Evolutionary conservation across 2,329 filamentous ascomycete genomes (phyloP).

Genomic region (Thelonectria rubi): DNA sequence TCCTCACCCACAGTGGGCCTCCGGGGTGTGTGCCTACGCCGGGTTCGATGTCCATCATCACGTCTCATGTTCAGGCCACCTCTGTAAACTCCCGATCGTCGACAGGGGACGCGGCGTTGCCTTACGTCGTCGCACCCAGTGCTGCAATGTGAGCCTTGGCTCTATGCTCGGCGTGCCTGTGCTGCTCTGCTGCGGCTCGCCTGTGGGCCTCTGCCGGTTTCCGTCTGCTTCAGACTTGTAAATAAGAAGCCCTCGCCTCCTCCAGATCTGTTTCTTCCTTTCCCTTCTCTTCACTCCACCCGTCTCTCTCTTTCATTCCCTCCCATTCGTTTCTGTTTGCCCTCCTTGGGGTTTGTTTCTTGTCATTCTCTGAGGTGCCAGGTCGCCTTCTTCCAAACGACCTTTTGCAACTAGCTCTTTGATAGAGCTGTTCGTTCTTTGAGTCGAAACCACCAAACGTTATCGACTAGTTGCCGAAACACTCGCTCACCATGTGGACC

Average conservation of each 20-base stretch:
- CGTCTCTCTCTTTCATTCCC: conserved; percentile 31
- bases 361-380: conserved; percentile 43
- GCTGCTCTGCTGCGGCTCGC: conserved; percentile 11
- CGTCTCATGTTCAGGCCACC: conserved; percentile 43
- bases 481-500: conserved; percentile 35
- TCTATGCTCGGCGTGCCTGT: background rate
- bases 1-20: conserved; percentile 20
- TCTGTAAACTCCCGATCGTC: conserved; percentile 39
- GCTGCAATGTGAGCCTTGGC: conserved; percentile 22
- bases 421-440: conserved; percentile 41
- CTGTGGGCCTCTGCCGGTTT: background rate
- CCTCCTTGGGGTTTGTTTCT: conserved; percentile 38
- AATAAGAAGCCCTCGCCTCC: conserved; percentile 31
- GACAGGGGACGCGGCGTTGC: conserved; percentile 29
- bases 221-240: conserved; percentile 1
- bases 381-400: conserved; percentile 36
- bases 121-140: conserved; percentile 24
- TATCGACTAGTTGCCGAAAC: conserved; percentile 16
- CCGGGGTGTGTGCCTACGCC: conserved; percentile 18
- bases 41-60: conserved; percentile 29
- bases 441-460: conserved; percentile 35
- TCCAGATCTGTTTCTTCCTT: conserved; percentile 14
- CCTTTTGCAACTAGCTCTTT: conserved; percentile 36
- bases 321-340: conserved; percentile 37
- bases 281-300: conserved; percentile 27